These are phyloP conservation scores for Filosporella fistucella DNA, from an alignment of 495 filamentous ascomycete genomes.

Conservation along the genomic window DNA sequence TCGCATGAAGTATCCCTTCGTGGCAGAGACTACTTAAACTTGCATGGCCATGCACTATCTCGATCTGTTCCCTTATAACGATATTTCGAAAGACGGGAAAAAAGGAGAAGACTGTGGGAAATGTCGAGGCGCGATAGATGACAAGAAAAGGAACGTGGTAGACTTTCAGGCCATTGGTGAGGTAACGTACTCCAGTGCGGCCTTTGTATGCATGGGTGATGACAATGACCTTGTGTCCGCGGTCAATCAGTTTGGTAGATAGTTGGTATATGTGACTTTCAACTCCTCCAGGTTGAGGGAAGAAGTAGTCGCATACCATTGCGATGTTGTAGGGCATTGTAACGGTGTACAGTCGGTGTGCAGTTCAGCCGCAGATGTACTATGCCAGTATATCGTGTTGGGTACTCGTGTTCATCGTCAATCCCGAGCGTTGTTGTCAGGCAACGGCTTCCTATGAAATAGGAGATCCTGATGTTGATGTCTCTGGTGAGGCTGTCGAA, in stretches of 20 bases:
- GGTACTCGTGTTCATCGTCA: background rate
- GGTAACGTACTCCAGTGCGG: slow-evolving; percentile 89
- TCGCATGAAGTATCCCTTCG: slow-evolving; percentile 90
- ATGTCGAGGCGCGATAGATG: slow-evolving; percentile 90
- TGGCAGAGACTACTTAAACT: slow-evolving; percentile 89
- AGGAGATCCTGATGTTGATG: too few relatives aligned
- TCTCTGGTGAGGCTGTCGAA: too few relatives aligned
- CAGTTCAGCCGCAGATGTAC: background rate
- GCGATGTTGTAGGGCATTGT: slow-evolving; percentile 61
- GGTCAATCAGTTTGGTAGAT: slow-evolving; percentile 91
- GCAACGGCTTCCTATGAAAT: too few relatives aligned
- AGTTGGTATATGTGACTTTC: slow-evolving; percentile 99
- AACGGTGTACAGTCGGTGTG: background rate
- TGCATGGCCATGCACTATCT: slow-evolving; percentile 96
- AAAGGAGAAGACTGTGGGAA: slow-evolving; percentile 97
- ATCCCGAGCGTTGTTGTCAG: background rate
- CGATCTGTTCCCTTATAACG: slow-evolving; percentile 84
- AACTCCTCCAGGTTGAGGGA: slow-evolving; percentile 90
- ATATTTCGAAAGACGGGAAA: slow-evolving; percentile 97
- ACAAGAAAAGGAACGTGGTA: slow-evolving; percentile 96
- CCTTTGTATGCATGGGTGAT: slow-evolving; percentile 96
- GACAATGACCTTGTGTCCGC: slow-evolving; percentile 96
- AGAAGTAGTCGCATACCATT: slow-evolving; percentile 99
- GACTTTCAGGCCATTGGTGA: slow-evolving; percentile 97
- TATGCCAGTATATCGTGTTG: background rate